Evolutionary conservation across 192 early-diverging fungal genomes (phyloP).

Genomic region (Podila clonocystis): DNA sequence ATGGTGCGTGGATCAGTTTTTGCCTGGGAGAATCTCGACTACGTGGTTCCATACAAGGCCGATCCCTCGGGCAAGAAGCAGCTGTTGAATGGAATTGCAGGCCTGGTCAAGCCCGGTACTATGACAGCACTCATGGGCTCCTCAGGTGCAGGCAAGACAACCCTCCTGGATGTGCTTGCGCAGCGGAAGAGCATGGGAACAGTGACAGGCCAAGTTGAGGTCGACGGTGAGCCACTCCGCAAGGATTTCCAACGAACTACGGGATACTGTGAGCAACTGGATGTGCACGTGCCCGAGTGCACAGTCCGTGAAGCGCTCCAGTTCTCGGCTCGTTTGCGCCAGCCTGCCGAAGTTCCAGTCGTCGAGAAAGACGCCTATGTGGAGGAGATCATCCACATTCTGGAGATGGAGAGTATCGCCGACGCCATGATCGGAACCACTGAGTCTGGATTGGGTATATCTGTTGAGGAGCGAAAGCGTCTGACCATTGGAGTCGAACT

Average conservation of each 20-base stretch:
- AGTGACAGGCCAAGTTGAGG: slow-evolving; percentile 73
- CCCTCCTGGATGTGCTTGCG: slow-evolving; percentile 74
- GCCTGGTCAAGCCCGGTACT: slow-evolving; percentile 75
- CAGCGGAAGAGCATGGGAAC: slow-evolving; percentile 77
- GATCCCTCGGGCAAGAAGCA: slow-evolving; percentile 58
- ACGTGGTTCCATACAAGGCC: slow-evolving; percentile 69
- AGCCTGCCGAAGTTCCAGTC: slow-evolving; percentile 65
- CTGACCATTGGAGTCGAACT: slow-evolving; percentile 87
- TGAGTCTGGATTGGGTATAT: slow-evolving; percentile 76
- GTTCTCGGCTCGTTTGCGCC: slow-evolving; percentile 80
- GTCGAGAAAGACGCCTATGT: slow-evolving; percentile 74
- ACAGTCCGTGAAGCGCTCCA: slow-evolving; percentile 80
- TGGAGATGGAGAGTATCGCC: slow-evolving; percentile 76
- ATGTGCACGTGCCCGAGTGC: slow-evolving; percentile 73
- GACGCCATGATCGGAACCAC: slow-evolving; percentile 76
- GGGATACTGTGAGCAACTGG: slow-evolving; percentile 88
- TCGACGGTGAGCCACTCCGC: slow-evolving; percentile 65
- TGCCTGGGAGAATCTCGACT: slow-evolving; percentile 71
- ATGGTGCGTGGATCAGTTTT: slow-evolving; percentile 52
- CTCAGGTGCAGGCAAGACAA: slow-evolving; percentile 77
- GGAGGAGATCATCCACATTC: slow-evolving; percentile 74
- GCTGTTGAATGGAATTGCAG: slow-evolving; percentile 66
- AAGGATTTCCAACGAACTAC: slow-evolving; percentile 70
- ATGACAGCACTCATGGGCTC: slow-evolving; percentile 86
- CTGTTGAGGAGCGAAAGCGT: slow-evolving; percentile 86